Conservation (phyloP, 2,329 filamentous ascomycete species). For the Aspergillus sp. region DNA sequence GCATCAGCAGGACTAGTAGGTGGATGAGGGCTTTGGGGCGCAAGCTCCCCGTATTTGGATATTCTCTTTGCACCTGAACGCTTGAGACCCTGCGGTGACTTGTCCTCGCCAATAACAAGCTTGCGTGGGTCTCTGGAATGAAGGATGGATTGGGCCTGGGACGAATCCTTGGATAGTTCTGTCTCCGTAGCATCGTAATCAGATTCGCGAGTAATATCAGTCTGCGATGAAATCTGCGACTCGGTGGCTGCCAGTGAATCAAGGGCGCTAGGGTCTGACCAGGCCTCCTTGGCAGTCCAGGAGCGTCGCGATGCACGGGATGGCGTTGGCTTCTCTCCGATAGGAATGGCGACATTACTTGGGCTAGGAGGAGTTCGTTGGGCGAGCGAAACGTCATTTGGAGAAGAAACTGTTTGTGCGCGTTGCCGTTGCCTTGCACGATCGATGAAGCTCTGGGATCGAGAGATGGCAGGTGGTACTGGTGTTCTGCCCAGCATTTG, state of each 20-base stretch:
- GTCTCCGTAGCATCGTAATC: slow-evolving; percentile 29
- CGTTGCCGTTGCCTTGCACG: slow-evolving; percentile 39
- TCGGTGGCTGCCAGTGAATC: slow-evolving; percentile 27
- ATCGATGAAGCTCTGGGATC: slow-evolving; percentile 54
- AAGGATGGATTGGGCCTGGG: slow-evolving; percentile 29
- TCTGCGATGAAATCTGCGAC: slow-evolving; percentile 29
- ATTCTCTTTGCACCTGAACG: slow-evolving; percentile 42
- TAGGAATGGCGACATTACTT: slow-evolving; percentile 59
- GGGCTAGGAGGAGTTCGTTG: slow-evolving; percentile 48
- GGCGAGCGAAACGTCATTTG: slow-evolving; percentile 21
- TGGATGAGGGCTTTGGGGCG: slow-evolving; percentile 26
- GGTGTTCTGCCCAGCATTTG: slow-evolving; percentile 72
- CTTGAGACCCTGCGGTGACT: slow-evolving; percentile 35
- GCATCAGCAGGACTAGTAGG: slow-evolving; percentile 23
- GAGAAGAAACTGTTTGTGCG: slow-evolving; percentile 22
- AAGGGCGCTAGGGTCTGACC: slow-evolving; percentile 33
- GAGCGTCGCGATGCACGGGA: slow-evolving; percentile 47
- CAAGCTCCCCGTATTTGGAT: slow-evolving; percentile 38
- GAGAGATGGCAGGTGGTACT: slow-evolving; percentile 58
- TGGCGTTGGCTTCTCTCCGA: slow-evolving; percentile 58
- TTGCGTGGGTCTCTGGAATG: slow-evolving; percentile 31
- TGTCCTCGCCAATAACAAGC: slow-evolving; percentile 27
- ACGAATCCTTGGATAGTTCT: slow-evolving; percentile 23
- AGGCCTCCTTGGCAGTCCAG: slow-evolving; percentile 26
- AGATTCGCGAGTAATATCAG: slow-evolving; percentile 34